Evolutionary conservation across 176 grass and related monocot genomes (phyloP), one percentile per base, ranked within the genome.

Genomic region (Poa annua): DNA sequence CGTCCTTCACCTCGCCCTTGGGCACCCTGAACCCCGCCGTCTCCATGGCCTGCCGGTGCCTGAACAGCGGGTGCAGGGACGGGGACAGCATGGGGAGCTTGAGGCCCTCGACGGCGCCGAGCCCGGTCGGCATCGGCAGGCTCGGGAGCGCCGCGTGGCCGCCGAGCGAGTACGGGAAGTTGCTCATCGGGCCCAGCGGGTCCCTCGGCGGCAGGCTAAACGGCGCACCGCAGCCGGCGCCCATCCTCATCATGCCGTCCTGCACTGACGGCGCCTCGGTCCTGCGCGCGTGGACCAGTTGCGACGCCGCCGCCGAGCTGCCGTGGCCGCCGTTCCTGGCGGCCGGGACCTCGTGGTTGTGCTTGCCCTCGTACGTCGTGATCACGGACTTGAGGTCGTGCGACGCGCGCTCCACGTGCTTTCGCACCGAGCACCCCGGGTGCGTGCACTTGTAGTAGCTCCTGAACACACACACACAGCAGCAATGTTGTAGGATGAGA

Each of bases 371-470:
- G 55, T 93, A 93, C 5, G 92, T 90, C 8, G 92, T 93, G 83
- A 93, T 93, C 70, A 93, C 92, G 44, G 88, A 89, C 25, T 89
- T 87, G 65, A 91, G 77, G 76, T 94, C 92, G 82, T 94, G 89
- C 36, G 86, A 91, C 29, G 92, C 89, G 59, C 92, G 89, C 73
- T 94, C 92, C 41, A 94, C 89, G 52, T 91, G 92, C 81, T 94
- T 94, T 65, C 89, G 80, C 62, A 94, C 92, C 29, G 25, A 35
- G 81, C 92, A 94, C 1, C 86, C 81, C 6, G 80, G 81, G 52
- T 94, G 77, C 66, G 92, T 94, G 84, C 92, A 94, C 86, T 91
- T 91, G 72, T 94, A 94, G 82, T 94, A 94, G 89, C 92, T 94
- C 86, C 92, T 94, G 91, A 24, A 4, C 66, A 9, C 5, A 14